Conservation (phyloP, 768 basidiomycete species). For the Hemileccinum rubropunctum region DNA sequence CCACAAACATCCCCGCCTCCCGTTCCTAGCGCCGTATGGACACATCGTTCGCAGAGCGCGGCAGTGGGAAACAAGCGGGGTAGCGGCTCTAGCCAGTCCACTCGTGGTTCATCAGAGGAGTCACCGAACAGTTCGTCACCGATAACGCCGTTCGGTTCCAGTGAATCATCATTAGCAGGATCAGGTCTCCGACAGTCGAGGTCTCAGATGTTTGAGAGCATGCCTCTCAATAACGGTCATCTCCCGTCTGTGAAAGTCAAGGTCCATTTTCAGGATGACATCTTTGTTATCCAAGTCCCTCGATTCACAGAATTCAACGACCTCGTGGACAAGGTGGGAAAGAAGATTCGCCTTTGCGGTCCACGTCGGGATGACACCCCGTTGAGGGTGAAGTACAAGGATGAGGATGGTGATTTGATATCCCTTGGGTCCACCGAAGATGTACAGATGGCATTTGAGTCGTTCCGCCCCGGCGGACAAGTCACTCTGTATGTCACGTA, state of each 20-base stretch:
- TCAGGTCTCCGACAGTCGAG: conserved; percentile 52
- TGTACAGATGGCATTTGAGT: conserved; percentile 91
- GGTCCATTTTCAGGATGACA: conserved; percentile 92
- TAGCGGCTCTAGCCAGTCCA: conserved; percentile 83
- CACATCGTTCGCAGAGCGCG: conserved; percentile 41
- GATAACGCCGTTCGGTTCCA: conserved; percentile 87
- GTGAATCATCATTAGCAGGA: conserved; percentile 72
- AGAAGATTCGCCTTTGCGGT: conserved; percentile 91
- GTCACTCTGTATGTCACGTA: conserved; percentile 79
- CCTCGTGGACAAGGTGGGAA: conserved; percentile 84
- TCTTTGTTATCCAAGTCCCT: conserved; percentile 91
- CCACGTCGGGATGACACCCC: conserved; percentile 78
- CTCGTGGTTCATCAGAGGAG: conserved; percentile 73
- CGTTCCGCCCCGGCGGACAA: conserved; percentile 74
- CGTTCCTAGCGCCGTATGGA: conserved; percentile 52
- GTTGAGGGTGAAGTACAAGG: conserved; percentile 82
- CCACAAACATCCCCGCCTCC: conserved; percentile 53
- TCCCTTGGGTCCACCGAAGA: conserved; percentile 89
- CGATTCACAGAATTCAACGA: conserved; percentile 76
- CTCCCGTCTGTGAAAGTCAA: conserved; percentile 78
- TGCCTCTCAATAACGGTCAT: conserved; percentile 31
- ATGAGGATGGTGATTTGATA: conserved; percentile 91
- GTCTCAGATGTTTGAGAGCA: conserved; percentile 51
- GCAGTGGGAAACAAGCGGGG: conserved; percentile 61
- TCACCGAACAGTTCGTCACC: conserved; percentile 86